Percentiles rank a stretch among this genome's conserved stretches.
Evolutionary conservation across 257 asterid species (phyloP).

Genomic region (Solanum sparsipilum): DNA sequence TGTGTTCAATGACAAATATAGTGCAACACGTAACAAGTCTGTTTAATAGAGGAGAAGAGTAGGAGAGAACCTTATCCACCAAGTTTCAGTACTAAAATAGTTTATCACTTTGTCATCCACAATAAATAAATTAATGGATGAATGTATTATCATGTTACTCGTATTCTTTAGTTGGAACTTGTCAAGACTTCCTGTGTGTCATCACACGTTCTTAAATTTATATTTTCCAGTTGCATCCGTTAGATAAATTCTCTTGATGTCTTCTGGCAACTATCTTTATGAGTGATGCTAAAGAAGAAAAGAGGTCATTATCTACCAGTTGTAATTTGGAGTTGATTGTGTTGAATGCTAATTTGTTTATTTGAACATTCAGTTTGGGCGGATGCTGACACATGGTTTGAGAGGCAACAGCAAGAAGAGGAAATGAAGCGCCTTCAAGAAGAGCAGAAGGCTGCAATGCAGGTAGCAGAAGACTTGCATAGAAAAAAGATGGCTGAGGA

Average conservation of each 20-base stretch:
- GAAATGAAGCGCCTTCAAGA: slow-evolving; percentile 81
- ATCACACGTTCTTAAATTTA: background rate
- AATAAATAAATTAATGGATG: background rate
- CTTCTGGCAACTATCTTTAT: background rate
- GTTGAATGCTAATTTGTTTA: background rate
- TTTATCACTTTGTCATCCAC: background rate
- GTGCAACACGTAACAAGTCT: background rate
- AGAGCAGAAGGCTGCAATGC: slow-evolving; percentile 70
- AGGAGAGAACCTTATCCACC: background rate
- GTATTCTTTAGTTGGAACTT: background rate
- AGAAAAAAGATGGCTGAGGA: slow-evolving; percentile 83
- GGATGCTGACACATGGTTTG: slow-evolving; percentile 97
- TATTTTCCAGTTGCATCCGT: background rate
- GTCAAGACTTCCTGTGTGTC: background rate
- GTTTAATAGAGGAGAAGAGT: background rate
- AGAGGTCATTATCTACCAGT: background rate
- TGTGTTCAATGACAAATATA: background rate
- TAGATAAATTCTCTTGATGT: background rate
- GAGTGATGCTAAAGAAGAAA: background rate
- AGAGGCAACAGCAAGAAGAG: slow-evolving; percentile 84
- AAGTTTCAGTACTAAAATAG: background rate
- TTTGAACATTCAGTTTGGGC: slow-evolving; percentile 63
- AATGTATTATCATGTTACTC: background rate
- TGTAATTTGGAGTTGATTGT: background rate
- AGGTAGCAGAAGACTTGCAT: slow-evolving; percentile 72